phyloP scores from a whole-genome alignment of 2,329 filamentous ascomycete genomes.

The Colletotrichum falcatum region DNA sequence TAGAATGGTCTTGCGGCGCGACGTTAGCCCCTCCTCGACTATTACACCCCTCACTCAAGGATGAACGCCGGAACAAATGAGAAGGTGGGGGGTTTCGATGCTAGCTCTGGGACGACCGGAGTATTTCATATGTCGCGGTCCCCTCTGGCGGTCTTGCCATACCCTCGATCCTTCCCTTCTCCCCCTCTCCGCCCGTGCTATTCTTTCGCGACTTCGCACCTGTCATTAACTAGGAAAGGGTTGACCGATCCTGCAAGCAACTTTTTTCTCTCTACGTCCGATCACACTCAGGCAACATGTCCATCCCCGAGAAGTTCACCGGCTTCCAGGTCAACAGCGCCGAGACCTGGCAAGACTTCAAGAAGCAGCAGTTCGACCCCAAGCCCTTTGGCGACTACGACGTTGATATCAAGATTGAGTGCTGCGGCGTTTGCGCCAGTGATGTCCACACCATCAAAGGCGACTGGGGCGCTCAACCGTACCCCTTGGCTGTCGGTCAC shows the following conservation, averaged over 20 bases:
- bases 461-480: slow-evolving; percentile 73
- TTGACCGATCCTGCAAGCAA: neutral
- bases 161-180: neutral
- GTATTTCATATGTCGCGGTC: slow-evolving; percentile 37
- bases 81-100: slow-evolving; percentile 27
- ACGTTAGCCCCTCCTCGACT: slow-evolving; percentile 35
- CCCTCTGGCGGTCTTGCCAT: slow-evolving; percentile 20
- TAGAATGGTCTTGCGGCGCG: slow-evolving; percentile 31
- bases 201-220: slow-evolving; percentile 1
- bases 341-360: slow-evolving; percentile 68
- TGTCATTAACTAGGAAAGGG: neutral
- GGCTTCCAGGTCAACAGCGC: slow-evolving; percentile 70
- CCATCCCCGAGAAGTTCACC: slow-evolving; percentile 69
- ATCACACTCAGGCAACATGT: slow-evolving; percentile 52
- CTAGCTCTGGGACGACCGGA: slow-evolving; percentile 34
- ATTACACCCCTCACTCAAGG: slow-evolving; percentile 35
- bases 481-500: slow-evolving; percentile 76
- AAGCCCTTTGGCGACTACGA: slow-evolving; percentile 91
- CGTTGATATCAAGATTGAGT: slow-evolving; percentile 88
- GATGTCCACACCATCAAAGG: slow-evolving; percentile 78
- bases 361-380: slow-evolving; percentile 81
- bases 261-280: neutral
- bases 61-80: slow-evolving; percentile 24
- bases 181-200: slow-evolving; percentile 2
- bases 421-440: slow-evolving; percentile 80